Base-by-base conservation (phyloP, 1,139 yeast species). In the Scheffersomyces parashehatae region DNA sequence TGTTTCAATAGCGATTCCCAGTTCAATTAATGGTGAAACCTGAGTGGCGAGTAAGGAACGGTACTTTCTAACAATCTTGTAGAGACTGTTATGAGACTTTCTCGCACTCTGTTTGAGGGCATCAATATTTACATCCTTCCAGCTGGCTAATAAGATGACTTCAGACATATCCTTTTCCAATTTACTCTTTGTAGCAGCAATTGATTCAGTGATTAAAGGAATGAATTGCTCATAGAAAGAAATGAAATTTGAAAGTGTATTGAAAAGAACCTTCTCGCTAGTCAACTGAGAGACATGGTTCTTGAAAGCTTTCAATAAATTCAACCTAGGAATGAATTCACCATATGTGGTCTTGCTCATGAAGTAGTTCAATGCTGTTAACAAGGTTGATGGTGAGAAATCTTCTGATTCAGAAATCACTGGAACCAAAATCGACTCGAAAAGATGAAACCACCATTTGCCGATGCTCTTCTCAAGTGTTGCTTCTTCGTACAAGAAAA, bases 51-150 rank as follows among this genome's bases (percentile, higher is more conserved):
- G 65, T 32, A 86, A 56, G 3, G 77, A 77, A 40, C 99, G 80
- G 61, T 88, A 93, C 60, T 89, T 90, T 50, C 93, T 78, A 8
- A 93, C 87, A 46, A 88, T 64, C 65, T 90, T 93, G 76, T 85
- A 93, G 46, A 95, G 80, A 54, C 76, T 82, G 50, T 83, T 81
- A 60, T 95, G 99, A 0, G 98, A 90, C 42, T 85, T 80, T 52
- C 88, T 82, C 3, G 99, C 93, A 67, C 97, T 88, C 64, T 91
- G 97, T 54, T 88, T 89, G 54, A 95, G 75, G 0, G 99, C 97
- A 59, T 86, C 95, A 38, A 90, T 82, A 57, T 95, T 95, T 10
- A 91, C 93, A 65, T 95, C 99, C 56, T 91, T 90, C 98, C 99
- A 95, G 59, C 97, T 88, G 1, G 98, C 97, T 28, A 95, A 73